phyloP scores from a whole-genome alignment of 164 flowering plant genomes.

The Annona cherimola region DNA sequence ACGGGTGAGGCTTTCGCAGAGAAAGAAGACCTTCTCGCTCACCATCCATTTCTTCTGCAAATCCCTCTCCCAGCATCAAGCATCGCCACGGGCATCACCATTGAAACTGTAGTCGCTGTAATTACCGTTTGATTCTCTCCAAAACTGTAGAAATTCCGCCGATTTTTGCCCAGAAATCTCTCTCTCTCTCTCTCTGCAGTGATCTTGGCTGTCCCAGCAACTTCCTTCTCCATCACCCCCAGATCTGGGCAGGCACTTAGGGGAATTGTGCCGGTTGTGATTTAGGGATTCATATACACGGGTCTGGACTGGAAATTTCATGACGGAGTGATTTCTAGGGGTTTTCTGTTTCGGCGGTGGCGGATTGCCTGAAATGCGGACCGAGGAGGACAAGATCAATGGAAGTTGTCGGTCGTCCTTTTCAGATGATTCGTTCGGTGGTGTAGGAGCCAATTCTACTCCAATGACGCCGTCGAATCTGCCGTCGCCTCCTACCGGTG shows the following conservation, averaged over 20 bases:
- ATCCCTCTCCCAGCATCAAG: background rate
- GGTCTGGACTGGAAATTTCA: background rate
- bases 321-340: slow-evolving; percentile 6
- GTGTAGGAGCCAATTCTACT: slow-evolving; percentile 1
- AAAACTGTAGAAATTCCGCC: background rate
- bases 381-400: slow-evolving; percentile 11
- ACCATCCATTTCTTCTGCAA: background rate
- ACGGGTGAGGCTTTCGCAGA: no score
- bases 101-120: no score
- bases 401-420: slow-evolving; percentile 5
- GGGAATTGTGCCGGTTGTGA: slow-evolving; percentile 2
- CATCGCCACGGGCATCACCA: no score
- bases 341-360: background rate
- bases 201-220: background rate
- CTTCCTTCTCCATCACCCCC: background rate
- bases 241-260: background rate
- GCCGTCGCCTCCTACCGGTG: background rate
- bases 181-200: background rate
- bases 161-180: background rate
- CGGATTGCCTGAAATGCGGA: slow-evolving; percentile 15
- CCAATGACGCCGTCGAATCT: slow-evolving; percentile 5
- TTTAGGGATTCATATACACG: slow-evolving; percentile 14
- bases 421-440: slow-evolving; percentile 6
- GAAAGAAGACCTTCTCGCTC: no score
- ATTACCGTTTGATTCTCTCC: background rate